phyloP scores from a whole-genome alignment of 371 early-diverging fungal genomes.

The Encephalitozoon cuniculi region DNA sequence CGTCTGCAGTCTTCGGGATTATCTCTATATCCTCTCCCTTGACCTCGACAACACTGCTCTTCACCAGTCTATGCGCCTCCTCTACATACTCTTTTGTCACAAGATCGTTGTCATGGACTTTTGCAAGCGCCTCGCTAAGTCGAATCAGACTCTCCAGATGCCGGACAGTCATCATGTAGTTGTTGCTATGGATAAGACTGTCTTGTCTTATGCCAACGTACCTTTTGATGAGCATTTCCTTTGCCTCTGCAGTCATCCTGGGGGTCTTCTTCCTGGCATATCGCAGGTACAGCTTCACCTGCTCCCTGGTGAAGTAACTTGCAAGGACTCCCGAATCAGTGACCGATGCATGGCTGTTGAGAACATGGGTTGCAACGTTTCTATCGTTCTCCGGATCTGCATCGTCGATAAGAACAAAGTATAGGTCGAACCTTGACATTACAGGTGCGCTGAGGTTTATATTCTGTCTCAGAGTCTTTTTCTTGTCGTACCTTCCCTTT shows the following conservation, averaged over 20 bases:
- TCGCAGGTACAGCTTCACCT: conserved; percentile 54
- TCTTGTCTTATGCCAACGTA: conserved; percentile 83
- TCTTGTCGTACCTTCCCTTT: conserved; percentile 60
- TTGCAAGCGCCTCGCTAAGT: conserved; percentile 63
- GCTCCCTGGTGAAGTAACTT: conserved; percentile 44
- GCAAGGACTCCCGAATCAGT: conserved; percentile 57
- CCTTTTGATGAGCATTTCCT: conserved; percentile 69
- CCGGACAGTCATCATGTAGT: conserved; percentile 60
- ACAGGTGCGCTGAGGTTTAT: conserved; percentile 90
- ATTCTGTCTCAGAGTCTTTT: conserved; percentile 70
- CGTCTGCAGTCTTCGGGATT: conserved; percentile 51
- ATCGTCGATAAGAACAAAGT: conserved; percentile 92
- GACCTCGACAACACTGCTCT: conserved; percentile 79
- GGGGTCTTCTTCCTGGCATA: conserved; percentile 47
- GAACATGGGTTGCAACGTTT: conserved; percentile 81
- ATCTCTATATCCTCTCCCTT: conserved; percentile 72
- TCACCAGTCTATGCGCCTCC: conserved; percentile 79
- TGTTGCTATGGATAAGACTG: conserved; percentile 63
- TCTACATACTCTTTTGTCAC: conserved; percentile 66
- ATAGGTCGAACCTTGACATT: conserved; percentile 98
- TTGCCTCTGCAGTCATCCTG: conserved; percentile 70
- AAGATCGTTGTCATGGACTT: conserved; percentile 56
- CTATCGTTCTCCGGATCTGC: conserved; percentile 78
- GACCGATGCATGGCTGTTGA: conserved; percentile 72
- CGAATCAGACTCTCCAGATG: conserved; percentile 61